Base-by-base conservation (phyloP, 345 rosid genomes). In the Hibiscus tridactylites region DNA sequence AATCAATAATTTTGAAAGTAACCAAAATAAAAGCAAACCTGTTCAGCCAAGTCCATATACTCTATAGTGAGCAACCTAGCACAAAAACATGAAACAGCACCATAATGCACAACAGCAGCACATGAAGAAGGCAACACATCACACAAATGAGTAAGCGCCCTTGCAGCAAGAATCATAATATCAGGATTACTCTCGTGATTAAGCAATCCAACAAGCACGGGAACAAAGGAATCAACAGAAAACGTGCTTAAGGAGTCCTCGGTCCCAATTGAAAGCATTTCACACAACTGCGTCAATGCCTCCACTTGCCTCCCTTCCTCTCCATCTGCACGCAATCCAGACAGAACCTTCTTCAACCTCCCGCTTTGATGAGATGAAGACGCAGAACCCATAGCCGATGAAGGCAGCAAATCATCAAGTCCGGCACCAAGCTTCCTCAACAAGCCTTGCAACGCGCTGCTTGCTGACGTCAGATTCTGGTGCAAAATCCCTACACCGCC, bases 41-140 rank as follows among this genome's bases (percentile, higher is more conserved):
- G 99, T 80, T 96, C 99, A 65, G 99, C 99, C 76, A 96, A 84
- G 82, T 96, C 99, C 99, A 96, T 96, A 72, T 92, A 96, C 83
- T 92, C 99, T 19, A 96, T 96, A 9, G 99, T 92, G 16, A 96
- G 87, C 85, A 96, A 78, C 86, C 99, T 85, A 1, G 97, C 98
- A 42, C 88, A 90, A 62, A 96, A 90, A 81, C 96, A 92, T 0
- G 94, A 81, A 76, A 96, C 96, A 6, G 99, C 96, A 53, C 96
- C 97, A 75, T 92, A 96, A 75, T 92, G 99, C 78, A 96, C 99
- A 53, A 96, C 99, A 21, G 99, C 98, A 56, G 95, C 93, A 76
- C 99, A 96, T 0, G 99, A 92, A 28, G 99, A 96, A 8, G 99
- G 99, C 75, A 96, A 79, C 65, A 96, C 98, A 42, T 96, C 99